Evolutionary conservation across 2,329 filamentous ascomycete genomes (phyloP).

Genomic region (Coleophoma crateriformis): DNA sequence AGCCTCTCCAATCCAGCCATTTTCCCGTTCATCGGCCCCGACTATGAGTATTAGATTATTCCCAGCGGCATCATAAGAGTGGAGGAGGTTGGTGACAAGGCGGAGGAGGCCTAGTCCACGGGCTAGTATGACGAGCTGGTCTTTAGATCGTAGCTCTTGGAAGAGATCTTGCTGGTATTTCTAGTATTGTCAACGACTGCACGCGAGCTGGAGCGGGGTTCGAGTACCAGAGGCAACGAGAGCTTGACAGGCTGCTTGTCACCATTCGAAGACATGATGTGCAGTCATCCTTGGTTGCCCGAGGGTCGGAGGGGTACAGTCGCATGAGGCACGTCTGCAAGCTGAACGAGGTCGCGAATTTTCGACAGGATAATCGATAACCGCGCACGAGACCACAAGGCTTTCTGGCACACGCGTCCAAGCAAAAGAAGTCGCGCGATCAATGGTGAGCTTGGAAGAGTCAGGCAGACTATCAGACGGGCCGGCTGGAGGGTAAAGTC

Average conservation of each 20-base stretch:
- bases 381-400: no score
- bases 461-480: no score
- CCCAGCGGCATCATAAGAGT: conserved; percentile 93
- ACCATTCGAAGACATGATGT: conserved; percentile 30
- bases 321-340: background rate
- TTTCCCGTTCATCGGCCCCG: conserved; percentile 86
- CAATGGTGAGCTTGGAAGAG: no score
- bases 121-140: conserved; percentile 89
- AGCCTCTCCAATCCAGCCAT: conserved; percentile 94
- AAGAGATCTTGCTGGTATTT: conserved; percentile 95
- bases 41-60: conserved; percentile 89
- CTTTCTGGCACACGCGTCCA: no score
- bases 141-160: conserved; percentile 80
- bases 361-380: no score
- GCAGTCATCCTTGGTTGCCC: conserved; percentile 12
- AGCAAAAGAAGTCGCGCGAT: no score
- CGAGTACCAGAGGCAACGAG: conserved; percentile 64
- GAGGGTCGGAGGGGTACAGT: background rate
- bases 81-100: conserved; percentile 90
- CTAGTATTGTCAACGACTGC: conserved; percentile 30
- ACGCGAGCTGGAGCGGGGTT: background rate
- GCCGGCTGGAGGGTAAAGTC: background rate
- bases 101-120: conserved; percentile 88
- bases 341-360: no score
- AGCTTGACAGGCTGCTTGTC: conserved; percentile 69